phyloP scores from a whole-genome alignment of 106 monocot genomes.

The Phalaenopsis equestris region DNA sequence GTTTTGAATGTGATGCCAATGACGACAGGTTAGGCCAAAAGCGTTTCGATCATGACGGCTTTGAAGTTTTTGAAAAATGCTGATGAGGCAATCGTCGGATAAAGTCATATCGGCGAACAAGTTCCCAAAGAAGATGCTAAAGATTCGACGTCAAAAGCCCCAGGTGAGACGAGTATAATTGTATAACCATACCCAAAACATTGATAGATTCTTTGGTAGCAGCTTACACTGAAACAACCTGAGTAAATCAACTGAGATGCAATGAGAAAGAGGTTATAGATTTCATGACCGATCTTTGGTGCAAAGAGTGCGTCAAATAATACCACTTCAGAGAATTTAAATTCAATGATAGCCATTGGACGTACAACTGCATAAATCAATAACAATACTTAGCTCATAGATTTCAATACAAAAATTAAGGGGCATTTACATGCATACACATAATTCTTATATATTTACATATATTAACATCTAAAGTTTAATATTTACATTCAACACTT shows the following conservation, averaged over 20 bases:
- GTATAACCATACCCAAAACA: background rate
- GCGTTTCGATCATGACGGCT: slow-evolving; percentile 35
- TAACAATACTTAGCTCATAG: background rate
- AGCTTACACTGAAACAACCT: background rate
- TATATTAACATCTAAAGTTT: no score
- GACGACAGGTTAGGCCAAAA: slow-evolving; percentile 68
- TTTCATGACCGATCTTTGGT: background rate
- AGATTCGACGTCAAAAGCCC: background rate
- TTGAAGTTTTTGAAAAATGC: slow-evolving; percentile 44
- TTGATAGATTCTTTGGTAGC: background rate
- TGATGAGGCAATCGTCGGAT: slow-evolving; percentile 41
- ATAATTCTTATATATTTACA: no score
- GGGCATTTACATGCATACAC: no score
- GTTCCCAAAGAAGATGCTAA: background rate
- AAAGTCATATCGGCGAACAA: slow-evolving; percentile 11
- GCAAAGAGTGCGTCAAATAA: background rate
- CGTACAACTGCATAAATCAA: background rate
- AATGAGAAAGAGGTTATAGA: background rate
- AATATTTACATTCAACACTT: no score
- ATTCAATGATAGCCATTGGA: background rate
- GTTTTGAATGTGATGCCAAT: slow-evolving; percentile 63
- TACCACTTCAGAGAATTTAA: background rate
- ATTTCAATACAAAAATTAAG: background rate
- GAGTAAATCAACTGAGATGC: background rate
- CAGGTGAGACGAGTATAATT: background rate